phyloP scores from a whole-genome alignment of 2,329 filamentous ascomycete species.

The Diaporthe velutina region DNA sequence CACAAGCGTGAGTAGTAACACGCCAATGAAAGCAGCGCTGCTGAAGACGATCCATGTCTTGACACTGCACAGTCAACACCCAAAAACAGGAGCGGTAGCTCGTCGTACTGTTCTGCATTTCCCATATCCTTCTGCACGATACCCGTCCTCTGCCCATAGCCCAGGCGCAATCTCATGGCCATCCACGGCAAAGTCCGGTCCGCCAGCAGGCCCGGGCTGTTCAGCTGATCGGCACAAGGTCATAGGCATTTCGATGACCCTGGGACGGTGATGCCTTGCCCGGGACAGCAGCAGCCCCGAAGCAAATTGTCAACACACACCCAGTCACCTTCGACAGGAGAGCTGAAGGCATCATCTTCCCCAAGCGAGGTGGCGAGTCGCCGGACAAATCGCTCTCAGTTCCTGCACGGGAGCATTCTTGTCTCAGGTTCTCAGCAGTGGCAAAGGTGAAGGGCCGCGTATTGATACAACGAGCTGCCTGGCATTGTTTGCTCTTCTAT shows the following conservation, averaged over 20 bases:
- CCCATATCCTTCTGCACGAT: background rate
- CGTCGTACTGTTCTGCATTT: background rate
- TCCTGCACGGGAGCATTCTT: background rate
- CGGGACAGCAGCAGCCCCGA: background rate
- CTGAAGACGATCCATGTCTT: background rate
- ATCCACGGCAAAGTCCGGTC: background rate
- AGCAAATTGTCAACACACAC: no score
- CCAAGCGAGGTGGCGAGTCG: no score
- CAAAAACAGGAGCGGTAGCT: background rate
- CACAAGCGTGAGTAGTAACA: no score
- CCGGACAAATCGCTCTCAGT: no score
- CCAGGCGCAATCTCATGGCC: background rate
- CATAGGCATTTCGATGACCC: background rate
- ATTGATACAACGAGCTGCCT: background rate
- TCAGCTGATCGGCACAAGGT: background rate
- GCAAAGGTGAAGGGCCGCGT: background rate
- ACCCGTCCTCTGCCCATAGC: background rate
- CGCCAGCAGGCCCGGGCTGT: background rate
- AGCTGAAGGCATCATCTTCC: no score
- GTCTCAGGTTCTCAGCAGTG: background rate
- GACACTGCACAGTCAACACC: background rate
- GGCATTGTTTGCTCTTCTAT: background rate
- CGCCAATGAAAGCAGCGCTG: background rate
- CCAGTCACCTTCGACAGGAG: no score
- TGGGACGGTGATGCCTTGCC: background rate